A percentile compares a stretch with the other conserved stretches of the same genome.
Evolutionary conservation across 345 rosid genomes (phyloP).

Genomic region (Geranium brycei): DNA sequence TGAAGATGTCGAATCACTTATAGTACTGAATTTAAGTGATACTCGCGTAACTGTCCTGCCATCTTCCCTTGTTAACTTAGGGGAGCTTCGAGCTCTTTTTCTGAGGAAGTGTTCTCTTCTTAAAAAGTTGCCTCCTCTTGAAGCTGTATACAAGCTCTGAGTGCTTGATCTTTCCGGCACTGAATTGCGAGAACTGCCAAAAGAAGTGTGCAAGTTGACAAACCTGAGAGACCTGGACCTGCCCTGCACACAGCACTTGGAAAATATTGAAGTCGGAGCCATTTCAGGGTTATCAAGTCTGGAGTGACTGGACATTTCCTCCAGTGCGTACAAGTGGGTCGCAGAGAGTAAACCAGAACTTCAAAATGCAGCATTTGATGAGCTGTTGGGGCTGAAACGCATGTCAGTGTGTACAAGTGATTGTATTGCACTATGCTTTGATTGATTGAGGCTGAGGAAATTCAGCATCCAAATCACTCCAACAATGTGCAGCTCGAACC

Average conservation of each 20-base stretch:
- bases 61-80: conserved; percentile 10
- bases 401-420: conserved; percentile 17
- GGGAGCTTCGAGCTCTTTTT: conserved; percentile 15
- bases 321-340: conserved; percentile 26
- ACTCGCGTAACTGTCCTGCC: conserved; percentile 16
- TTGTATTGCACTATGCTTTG: conserved; percentile 2
- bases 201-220: conserved; percentile 7
- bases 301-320: conserved; percentile 23
- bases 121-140: conserved; percentile 17
- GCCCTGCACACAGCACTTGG: conserved; percentile 14
- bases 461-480: conserved; percentile 21
- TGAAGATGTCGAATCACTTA: conserved; percentile 11
- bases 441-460: conserved; percentile 16
- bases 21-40: conserved; percentile 20
- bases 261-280: conserved; percentile 16
- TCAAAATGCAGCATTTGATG: conserved; percentile 21
- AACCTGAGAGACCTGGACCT: conserved; percentile 15
- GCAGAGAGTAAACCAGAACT: no score
- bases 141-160: conserved; percentile 16
- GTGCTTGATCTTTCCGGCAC: conserved; percentile 26
- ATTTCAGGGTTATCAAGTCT: conserved; percentile 18
- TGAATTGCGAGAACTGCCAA: conserved; percentile 16
- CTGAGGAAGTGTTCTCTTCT: conserved; percentile 14
- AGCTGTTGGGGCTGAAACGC: conserved; percentile 14
- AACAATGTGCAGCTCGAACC: conserved; percentile 12